Conservation (phyloP, 805 yeast species). For the Cyberlindnera mrakii region DNA sequence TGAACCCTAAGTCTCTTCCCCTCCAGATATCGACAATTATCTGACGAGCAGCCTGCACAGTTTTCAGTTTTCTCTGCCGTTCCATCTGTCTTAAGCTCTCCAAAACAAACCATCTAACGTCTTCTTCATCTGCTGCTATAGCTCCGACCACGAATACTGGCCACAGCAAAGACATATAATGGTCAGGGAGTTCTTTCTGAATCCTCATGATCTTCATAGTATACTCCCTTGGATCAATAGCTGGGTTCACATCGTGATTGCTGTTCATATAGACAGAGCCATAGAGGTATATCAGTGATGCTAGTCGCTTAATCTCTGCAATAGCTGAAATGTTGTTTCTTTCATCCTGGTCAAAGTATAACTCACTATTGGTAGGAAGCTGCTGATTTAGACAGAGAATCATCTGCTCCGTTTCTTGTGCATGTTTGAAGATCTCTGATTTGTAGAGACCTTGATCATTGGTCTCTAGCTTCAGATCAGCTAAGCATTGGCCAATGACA, state of each 20-base stretch:
- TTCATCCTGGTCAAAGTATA: conserved; percentile 13
- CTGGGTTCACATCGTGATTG: conserved; percentile 6
- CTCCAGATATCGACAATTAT: conserved; percentile 35
- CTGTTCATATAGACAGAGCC: conserved; percentile 29
- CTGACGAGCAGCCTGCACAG: conserved; percentile 31
- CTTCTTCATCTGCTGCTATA: conserved; percentile 27
- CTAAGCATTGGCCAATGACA: conserved; percentile 31
- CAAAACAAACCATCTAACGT: conserved; percentile 34
- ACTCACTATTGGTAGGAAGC: conserved; percentile 17
- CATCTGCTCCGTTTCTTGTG: conserved; percentile 24
- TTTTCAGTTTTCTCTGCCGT: conserved; percentile 30
- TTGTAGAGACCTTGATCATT: conserved; percentile 5
- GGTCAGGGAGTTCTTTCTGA: conserved; percentile 22
- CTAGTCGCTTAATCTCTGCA: conserved; percentile 34
- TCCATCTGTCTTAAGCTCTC: conserved; percentile 30
- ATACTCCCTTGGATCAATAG: conserved; percentile 12
- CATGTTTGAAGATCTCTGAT: conserved; percentile 22
- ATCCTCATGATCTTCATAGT: conserved; percentile 22
- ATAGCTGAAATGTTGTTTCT: conserved; percentile 22
- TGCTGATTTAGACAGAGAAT: conserved; percentile 22
- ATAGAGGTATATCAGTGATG: conserved; percentile 30
- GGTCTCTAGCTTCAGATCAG: conserved; percentile 27
- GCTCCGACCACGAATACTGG: conserved; percentile 35
- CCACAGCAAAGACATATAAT: conserved; percentile 35
- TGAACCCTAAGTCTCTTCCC: conserved; percentile 29